Evolutionary conservation across 2,329 filamentous ascomycete species (phyloP).

Genomic region (Drechslera avenae): DNA sequence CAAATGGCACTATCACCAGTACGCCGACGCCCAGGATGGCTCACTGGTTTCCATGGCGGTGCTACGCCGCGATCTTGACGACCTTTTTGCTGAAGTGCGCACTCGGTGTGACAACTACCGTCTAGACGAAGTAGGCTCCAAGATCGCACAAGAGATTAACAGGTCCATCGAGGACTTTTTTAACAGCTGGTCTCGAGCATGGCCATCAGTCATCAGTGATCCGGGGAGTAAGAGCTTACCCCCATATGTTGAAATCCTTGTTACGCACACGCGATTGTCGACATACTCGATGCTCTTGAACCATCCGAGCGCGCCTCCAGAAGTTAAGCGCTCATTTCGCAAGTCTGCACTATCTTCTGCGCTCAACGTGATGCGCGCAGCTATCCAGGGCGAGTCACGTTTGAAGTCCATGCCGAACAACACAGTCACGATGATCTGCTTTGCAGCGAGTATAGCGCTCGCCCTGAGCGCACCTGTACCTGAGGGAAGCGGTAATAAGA

Average conservation of each 20-base stretch:
- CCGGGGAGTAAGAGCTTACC: constrained; percentile 60
- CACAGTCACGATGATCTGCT: constrained; percentile 78
- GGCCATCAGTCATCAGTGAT: constrained; percentile 49
- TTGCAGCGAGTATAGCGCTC: constrained; percentile 60
- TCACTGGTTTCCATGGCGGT: constrained; percentile 75
- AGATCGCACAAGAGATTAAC: constrained; percentile 54
- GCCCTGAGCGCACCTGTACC: constrained; percentile 51
- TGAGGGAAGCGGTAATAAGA: constrained; percentile 23
- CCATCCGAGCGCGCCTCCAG: constrained; percentile 70
- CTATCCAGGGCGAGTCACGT: constrained; percentile 72
- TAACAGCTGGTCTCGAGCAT: constrained; percentile 67
- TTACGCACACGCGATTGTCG: constrained; percentile 73
- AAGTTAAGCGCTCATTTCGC: constrained; percentile 74
- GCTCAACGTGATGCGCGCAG: constrained; percentile 74
- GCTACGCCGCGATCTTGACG: constrained; percentile 68
- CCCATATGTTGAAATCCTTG: constrained; percentile 75
- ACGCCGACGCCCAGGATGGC: constrained; percentile 70
- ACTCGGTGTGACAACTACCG: constrained; percentile 65
- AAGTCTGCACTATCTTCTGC: constrained; percentile 73
- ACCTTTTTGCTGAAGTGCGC: constrained; percentile 62
- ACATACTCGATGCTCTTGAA: constrained; percentile 77
- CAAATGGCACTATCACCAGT: constrained; percentile 67
- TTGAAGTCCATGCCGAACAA: constrained; percentile 80
- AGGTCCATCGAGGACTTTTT: constrained; percentile 68
- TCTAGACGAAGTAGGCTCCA: constrained; percentile 56